Conservation (phyloP, 768 basidiomycete species). For the Naganishia onofrii region DNA sequence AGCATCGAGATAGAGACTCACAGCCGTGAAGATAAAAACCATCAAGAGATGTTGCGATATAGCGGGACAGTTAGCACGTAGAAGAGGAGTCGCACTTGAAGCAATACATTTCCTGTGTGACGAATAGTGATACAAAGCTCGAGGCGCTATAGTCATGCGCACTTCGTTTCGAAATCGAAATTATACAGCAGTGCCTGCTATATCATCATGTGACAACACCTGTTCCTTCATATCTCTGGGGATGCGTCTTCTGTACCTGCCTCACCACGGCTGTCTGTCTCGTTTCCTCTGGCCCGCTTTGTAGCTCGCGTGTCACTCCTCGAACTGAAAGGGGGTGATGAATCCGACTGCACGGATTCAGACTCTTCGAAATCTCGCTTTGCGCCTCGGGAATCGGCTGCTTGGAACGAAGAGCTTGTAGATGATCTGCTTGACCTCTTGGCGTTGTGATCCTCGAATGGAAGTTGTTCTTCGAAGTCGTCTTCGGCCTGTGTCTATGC, state of each 20-base stretch:
- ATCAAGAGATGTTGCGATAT: conserved; percentile 7
- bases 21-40: conserved; percentile 4
- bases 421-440: conserved; percentile 8
- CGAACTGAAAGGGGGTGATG: background rate
- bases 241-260: conserved; percentile 7
- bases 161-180: background rate
- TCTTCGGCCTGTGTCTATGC: conserved; percentile 8
- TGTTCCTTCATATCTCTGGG: background rate
- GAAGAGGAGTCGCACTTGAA: background rate
- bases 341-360: background rate
- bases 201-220: background rate
- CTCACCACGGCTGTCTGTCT: background rate
- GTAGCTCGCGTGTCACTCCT: background rate
- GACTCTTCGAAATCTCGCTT: conserved; percentile 9
- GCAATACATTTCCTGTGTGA: background rate
- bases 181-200: background rate
- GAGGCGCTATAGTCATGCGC: background rate
- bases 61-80: background rate
- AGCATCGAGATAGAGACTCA: conserved; percentile 84
- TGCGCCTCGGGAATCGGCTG: conserved; percentile 9
- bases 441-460: background rate
- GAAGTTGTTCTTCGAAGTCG: conserved; percentile 7
- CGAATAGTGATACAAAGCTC: conserved; percentile 5
- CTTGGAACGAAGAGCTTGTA: conserved; percentile 7
- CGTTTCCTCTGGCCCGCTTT: conserved; percentile 10